Evolutionary conservation across 352 stramenopile genomes (phyloP), one percentile per base, ranked within the genome.

Genomic region (Pythium scleroteichum): DNA sequence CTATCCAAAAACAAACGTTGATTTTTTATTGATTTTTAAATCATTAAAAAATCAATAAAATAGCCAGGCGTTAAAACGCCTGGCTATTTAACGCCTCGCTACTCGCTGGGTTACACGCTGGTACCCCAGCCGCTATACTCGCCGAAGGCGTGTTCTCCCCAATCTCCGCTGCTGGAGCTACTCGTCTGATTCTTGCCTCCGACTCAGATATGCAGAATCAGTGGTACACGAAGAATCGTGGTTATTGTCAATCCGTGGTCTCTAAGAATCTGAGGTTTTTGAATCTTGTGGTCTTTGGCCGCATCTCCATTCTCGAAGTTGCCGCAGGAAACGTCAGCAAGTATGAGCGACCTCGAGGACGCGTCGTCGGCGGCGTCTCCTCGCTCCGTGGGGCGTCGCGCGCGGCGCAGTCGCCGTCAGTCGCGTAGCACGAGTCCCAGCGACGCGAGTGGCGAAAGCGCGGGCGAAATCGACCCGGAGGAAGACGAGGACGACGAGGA

Each of bases 221-320:
- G 7, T 44, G 38, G 38, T 44, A 39, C 33, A 35, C 38, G 7
- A 44, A 6, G 9, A 2, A 41, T 22, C 26, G 33, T 60, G 38
- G 42, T 29, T 48, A 33, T 53, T 26, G 29, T 53, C 19, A 38
- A 14, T 27, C 29, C 24, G 14, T 29, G 10, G 4, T 42, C 20
- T 56, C 38, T 17, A 9, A 48, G 19, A 22, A 29, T 27, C 4
- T 45, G 53, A 41, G 58, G 57, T 53, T 49, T 42, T 65, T n/a
- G 17, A 24, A 48, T 53, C 29, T 45, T 45, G 38, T 58, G 51
- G 38, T 58, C 35, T 49, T 49, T 58, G 14, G 12, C 13, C 27
- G 14, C 46, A 1, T 20, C 24, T 7, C 10, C 20, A 38, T 68
- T 57, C 60, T 62, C 60, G 60, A 68, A 68, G 52, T 62, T 62